phyloP scores from a whole-genome alignment of 2,329 filamentous ascomycete species.

The Trichoderma asperellum region DNA sequence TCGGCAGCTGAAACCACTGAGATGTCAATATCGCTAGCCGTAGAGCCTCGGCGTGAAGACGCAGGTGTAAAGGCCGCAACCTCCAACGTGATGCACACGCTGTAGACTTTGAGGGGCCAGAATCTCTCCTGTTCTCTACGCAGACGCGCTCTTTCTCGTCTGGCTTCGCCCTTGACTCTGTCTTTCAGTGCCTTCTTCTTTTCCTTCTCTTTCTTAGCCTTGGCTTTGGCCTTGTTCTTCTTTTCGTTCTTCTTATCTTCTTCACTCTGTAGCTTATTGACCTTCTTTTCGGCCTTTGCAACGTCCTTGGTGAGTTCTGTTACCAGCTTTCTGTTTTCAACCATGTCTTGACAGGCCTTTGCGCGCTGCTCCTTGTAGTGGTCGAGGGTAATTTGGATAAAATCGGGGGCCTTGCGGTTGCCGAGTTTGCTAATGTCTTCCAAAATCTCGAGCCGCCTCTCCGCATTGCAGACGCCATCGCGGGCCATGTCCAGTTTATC shows the following conservation, averaged over 20 bases:
- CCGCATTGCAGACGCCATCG: slow-evolving; percentile 35
- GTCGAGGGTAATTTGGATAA: slow-evolving; percentile 46
- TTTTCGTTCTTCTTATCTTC: slow-evolving; percentile 39
- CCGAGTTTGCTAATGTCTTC: slow-evolving; percentile 46
- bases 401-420: slow-evolving; percentile 40
- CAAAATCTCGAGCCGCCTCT: slow-evolving; percentile 47
- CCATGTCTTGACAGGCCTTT: slow-evolving; percentile 48
- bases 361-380: slow-evolving; percentile 50
- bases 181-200: slow-evolving; percentile 43
- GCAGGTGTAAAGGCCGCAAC: slow-evolving; percentile 46
- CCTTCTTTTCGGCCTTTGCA: slow-evolving; percentile 40
- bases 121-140: slow-evolving; percentile 50
- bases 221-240: slow-evolving; percentile 39
- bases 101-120: slow-evolving; percentile 55
- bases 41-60: slow-evolving; percentile 55
- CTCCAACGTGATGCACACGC: slow-evolving; percentile 54
- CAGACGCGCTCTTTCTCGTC: slow-evolving; percentile 50
- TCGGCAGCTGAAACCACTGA: slow-evolving; percentile 34
- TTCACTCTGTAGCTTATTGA: slow-evolving; percentile 37
- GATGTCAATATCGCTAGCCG: slow-evolving; percentile 58
- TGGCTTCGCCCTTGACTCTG: slow-evolving; percentile 44
- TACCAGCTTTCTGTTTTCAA: slow-evolving; percentile 39
- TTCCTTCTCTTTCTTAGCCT: slow-evolving; percentile 42
- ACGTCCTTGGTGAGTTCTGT: slow-evolving; percentile 44
- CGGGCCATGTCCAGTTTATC: slow-evolving; percentile 32